Evolutionary conservation across 2,329 filamentous ascomycete species (phyloP), one percentile per base, ranked within the genome.

Genomic region (Microdochium trichocladiopsis): DNA sequence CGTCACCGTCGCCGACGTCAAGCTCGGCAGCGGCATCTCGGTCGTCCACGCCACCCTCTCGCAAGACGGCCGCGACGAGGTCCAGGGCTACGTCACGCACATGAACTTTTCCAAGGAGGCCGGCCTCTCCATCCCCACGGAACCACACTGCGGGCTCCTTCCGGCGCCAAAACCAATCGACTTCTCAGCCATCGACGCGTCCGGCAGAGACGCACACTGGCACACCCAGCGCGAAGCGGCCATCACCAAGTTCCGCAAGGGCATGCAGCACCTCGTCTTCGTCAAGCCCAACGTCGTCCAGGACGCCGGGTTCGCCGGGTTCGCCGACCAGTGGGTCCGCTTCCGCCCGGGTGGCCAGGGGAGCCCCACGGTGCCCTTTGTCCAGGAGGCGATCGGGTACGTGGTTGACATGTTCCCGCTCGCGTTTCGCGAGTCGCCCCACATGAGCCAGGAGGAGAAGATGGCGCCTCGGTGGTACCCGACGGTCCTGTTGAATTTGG

Each of bases 401-500:
- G 68, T 86, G 14, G 71, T 73, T 37, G 84, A 88, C 64, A 80
- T 80, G 69, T 87, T 83, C 58, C 83, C 82, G 11, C 37, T 11
- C 21, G 18, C 22, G 41, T 45, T 45, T 18, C 41, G 18, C 41
- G 16, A 45, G 16, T 45, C 41, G n/a, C 41, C 14, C 4, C 31
- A 49, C 23, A 49, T 33, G 23, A 79, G 80, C 66, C 8, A 50
- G 28, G n/a, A 37, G 36, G 31, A 21, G 28, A 25, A n/a, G 47
- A 25, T 12, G 56, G 21, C 52, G 57, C 53, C 61, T 69, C 80
- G 75, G 60, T 86, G 83, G 83, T 86, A 84, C 65, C 82, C 83
- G 3, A 88, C 84, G 2, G 64, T 88, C 18, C 64, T 83, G 48
- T 63, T 88, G 57, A 87, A 86, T 64, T 60, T 88, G 48, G 84